Evolutionary conservation across 2,329 filamentous ascomycete genomes (phyloP).

Genomic region (Colletotrichum noveboracense): DNA sequence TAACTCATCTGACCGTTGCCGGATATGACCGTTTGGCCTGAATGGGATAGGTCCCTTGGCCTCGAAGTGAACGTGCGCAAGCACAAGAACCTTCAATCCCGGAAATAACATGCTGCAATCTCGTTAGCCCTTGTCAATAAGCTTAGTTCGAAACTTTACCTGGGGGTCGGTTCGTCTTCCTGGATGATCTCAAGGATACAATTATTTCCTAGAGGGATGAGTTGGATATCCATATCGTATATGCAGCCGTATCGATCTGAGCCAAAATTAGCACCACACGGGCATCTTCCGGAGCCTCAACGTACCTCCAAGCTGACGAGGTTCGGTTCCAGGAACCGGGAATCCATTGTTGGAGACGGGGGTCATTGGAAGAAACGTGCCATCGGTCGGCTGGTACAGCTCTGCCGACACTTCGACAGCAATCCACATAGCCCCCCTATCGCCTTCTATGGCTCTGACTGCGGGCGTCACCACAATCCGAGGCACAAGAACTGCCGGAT

Average conservation of each 20-base stretch:
- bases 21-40: slow-evolving; percentile 28
- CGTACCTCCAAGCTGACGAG: background rate
- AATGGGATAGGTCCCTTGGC: background rate
- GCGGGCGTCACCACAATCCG: slow-evolving; percentile 50
- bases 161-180: slow-evolving; percentile 46
- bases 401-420: slow-evolving; percentile 53
- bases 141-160: slow-evolving; percentile 33
- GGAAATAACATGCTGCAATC: slow-evolving; percentile 42
- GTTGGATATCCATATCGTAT: slow-evolving; percentile 51
- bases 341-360: background rate
- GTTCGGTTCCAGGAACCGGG: background rate
- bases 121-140: background rate
- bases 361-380: background rate
- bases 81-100: slow-evolving; percentile 50
- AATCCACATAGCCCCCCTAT: slow-evolving; percentile 47
- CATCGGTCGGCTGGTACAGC: slow-evolving; percentile 28
- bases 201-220: slow-evolving; percentile 47
- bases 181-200: slow-evolving; percentile 47
- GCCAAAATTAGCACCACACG: background rate
- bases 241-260: slow-evolving; percentile 45
- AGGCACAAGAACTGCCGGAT: slow-evolving; percentile 41
- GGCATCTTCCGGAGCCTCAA: background rate
- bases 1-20: slow-evolving; percentile 56
- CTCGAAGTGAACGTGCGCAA: slow-evolving; percentile 50
- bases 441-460: slow-evolving; percentile 36